These are phyloP conservation scores for Mortierella sp. DNA, from an alignment of 371 early-diverging fungal species.

Conservation along the genomic window DNA sequence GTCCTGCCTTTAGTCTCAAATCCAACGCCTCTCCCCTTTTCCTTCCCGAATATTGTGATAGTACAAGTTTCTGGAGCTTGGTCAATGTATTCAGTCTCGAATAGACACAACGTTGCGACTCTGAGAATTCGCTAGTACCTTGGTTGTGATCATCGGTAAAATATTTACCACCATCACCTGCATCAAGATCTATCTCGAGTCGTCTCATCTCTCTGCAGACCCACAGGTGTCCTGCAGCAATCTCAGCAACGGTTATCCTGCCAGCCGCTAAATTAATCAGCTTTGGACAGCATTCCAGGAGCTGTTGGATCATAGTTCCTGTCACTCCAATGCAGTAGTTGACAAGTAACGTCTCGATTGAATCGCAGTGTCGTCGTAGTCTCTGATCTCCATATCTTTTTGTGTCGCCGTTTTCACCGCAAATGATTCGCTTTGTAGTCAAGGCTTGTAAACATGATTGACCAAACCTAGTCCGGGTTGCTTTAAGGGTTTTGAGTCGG, in stretches of 20 bases:
- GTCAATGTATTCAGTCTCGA: not conserved
- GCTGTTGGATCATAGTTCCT: not conserved
- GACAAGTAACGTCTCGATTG: not conserved
- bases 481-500: not conserved
- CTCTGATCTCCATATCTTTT: too few species aligned
- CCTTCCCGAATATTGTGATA: not conserved
- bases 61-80: not conserved
- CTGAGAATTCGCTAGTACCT: not conserved
- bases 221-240: not conserved
- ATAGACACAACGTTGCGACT: not conserved
- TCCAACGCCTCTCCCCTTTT: too few species aligned
- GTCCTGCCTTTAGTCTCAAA: too few species aligned
- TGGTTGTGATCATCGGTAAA: not conserved
- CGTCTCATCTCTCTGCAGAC: not conserved
- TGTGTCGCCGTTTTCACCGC: too few species aligned
- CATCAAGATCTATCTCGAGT: not conserved
- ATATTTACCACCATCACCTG: too few species aligned
- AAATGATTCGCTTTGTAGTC: too few species aligned
- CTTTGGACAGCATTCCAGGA: slow-evolving; percentile 1
- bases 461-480: not conserved
- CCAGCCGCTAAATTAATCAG: not conserved
- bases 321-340: not conserved
- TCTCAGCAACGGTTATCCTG: not conserved
- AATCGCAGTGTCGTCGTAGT: not conserved
- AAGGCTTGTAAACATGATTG: not conserved